Percentiles rank a stretch among this genome's conserved stretches.
These are phyloP conservation scores for Rosa chinensis DNA, from an alignment of 306 rosid genomes.

Conservation along the genomic window DNA sequence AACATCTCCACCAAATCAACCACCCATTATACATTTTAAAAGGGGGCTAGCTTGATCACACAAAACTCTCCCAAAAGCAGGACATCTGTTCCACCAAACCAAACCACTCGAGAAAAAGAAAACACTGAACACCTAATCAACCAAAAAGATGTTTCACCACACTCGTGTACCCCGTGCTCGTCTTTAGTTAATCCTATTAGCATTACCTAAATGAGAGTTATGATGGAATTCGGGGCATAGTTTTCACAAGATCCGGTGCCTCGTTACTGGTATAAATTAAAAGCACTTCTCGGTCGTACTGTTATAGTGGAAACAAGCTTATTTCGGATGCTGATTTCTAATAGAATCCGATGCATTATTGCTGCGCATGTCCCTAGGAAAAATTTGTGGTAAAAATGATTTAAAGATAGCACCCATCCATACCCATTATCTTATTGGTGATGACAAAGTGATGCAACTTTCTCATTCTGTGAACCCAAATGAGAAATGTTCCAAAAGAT, in stretches of 20 bases:
- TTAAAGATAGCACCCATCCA: slow-evolving; percentile 15
- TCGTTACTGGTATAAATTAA: background rate
- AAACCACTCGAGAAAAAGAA: slow-evolving; percentile 17
- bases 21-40: background rate
- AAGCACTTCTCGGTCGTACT: background rate
- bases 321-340: background rate
- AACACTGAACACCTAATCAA: slow-evolving; percentile 1
- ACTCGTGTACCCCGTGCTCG: slow-evolving; percentile 44
- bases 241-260: background rate
- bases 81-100: slow-evolving; percentile 14
- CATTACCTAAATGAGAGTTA: background rate
- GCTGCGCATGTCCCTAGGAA: background rate
- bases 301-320: background rate
- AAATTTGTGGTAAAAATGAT: background rate
- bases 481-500: slow-evolving; percentile 8
- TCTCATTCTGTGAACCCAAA: slow-evolving; percentile 25
- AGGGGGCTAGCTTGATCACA: background rate
- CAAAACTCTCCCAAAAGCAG: background rate
- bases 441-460: slow-evolving; percentile 25
- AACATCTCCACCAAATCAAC: slow-evolving; percentile 12
- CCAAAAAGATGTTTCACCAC: slow-evolving; percentile 25
- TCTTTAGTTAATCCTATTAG: slow-evolving; percentile 5
- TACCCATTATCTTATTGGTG: slow-evolving; percentile 20
- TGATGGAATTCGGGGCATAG: background rate
- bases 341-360: background rate